Evolutionary conservation across 2,329 filamentous ascomycete genomes (phyloP).

Genomic region (Malbranchea cinnamomea): DNA sequence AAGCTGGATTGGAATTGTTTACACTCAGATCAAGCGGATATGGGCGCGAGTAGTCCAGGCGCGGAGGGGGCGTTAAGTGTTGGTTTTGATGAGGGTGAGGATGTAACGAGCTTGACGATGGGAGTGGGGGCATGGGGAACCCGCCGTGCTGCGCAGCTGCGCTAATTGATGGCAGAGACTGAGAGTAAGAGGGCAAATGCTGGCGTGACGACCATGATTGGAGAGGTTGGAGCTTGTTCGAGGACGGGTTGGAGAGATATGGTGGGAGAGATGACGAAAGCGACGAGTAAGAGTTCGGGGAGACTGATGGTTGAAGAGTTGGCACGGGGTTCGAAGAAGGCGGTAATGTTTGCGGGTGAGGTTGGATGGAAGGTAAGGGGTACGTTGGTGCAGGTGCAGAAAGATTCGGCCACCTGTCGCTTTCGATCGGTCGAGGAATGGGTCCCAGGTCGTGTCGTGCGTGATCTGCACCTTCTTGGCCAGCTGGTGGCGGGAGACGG

Average conservation of each 20-base stretch:
- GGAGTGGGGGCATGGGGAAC: constrained; percentile 23
- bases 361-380: constrained; percentile 19
- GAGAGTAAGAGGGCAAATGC: constrained; percentile 20
- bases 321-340: constrained; percentile 15
- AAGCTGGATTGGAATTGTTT: constrained; percentile 1
- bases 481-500: constrained; percentile 17
- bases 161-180: constrained; percentile 25
- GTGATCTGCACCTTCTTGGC: constrained; percentile 15
- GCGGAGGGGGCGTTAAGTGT: constrained; percentile 1
- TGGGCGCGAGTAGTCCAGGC: neutral
- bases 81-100: constrained; percentile 3
- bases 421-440: constrained; percentile 5
- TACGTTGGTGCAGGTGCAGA: constrained; percentile 6
- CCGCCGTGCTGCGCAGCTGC: constrained; percentile 17
- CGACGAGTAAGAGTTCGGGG: too few species aligned
- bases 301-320: constrained; percentile 12
- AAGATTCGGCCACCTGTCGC: constrained; percentile 6
- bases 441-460: constrained; percentile 14
- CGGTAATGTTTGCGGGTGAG: constrained; percentile 21
- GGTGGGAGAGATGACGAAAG: constrained; percentile 11
- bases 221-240: constrained; percentile 25
- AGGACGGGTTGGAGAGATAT: constrained; percentile 14
- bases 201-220: constrained; percentile 24
- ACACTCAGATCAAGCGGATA: neutral
- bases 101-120: constrained; percentile 13